Evolutionary conservation across 208 protist species (phyloP).

Genomic region (Porcisia hertigi): DNA sequence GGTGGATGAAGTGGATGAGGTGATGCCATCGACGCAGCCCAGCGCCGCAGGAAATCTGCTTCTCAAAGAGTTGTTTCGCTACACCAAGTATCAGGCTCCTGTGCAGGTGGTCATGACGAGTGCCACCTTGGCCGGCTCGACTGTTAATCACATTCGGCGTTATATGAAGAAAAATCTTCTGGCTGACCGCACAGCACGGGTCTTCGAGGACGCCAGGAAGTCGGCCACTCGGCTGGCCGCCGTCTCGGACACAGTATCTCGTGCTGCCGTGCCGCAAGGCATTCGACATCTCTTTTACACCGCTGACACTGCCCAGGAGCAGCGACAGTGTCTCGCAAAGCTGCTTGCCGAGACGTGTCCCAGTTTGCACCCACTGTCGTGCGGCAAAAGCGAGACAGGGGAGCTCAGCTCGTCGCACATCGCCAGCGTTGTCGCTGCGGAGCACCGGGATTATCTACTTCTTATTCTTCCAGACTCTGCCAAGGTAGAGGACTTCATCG

Average conservation of each 20-base stretch:
- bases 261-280: constrained; percentile 57
- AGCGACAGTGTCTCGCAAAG: constrained; percentile 58
- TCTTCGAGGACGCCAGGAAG: constrained; percentile 62
- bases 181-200: constrained; percentile 56
- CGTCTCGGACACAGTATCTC: constrained; percentile 45
- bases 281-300: constrained; percentile 85
- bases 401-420: neutral
- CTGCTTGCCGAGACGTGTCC: constrained; percentile 42
- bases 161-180: constrained; percentile 91
- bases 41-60: constrained; percentile 77
- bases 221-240: constrained; percentile 20
- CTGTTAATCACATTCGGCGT: constrained; percentile 84
- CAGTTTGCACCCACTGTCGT: neutral
- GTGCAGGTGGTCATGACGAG: constrained; percentile 89
- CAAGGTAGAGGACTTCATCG: constrained; percentile 46
- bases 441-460: constrained; percentile 41
- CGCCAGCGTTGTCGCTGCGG: neutral
- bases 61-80: constrained; percentile 80
- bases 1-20: constrained; percentile 89
- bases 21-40: constrained; percentile 69
- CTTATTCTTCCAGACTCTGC: constrained; percentile 69
- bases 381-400: neutral
- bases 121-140: constrained; percentile 82
- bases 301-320: constrained; percentile 75
- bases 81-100: constrained; percentile 88